Percentiles rank a stretch among this genome's conserved stretches.
These are phyloP conservation scores for Combretum micranthum DNA, from an alignment of 345 rosid species.

Conservation along the genomic window DNA sequence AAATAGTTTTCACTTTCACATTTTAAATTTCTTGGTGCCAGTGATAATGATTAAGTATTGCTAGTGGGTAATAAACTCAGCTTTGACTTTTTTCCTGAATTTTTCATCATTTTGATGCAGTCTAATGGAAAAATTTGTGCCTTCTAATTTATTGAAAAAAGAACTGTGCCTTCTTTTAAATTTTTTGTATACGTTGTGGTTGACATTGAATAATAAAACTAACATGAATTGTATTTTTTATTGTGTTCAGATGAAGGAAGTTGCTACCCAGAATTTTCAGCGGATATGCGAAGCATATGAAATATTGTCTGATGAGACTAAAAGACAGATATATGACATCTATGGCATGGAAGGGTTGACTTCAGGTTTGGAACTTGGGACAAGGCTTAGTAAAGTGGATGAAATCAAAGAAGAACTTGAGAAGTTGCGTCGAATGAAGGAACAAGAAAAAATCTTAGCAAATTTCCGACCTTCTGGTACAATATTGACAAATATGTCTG, in stretches of 20 bases:
- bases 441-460: conserved; percentile 52
- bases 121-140: background rate
- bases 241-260: conserved; percentile 72
- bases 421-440: conserved; percentile 53
- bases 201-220: background rate
- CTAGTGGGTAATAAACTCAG: too few species aligned
- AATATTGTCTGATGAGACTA: conserved; percentile 73
- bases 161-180: too few species aligned
- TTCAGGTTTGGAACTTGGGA: conserved; percentile 88
- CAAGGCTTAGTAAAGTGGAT: conserved; percentile 66
- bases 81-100: too few species aligned
- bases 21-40: too few species aligned
- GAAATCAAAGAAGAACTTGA: conserved; percentile 86
- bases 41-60: too few species aligned
- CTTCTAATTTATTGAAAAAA: too few species aligned
- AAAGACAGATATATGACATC: conserved; percentile 76
- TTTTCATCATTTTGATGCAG: too few species aligned
- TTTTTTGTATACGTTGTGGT: background rate
- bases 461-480: conserved; percentile 68
- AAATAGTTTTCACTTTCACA: too few species aligned
- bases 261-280: conserved; percentile 78
- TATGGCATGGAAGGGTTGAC: conserved; percentile 92
- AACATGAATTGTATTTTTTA: background rate
- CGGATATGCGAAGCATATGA: conserved; percentile 91
- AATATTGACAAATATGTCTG: conserved; percentile 50